Evolutionary conservation across 2,329 filamentous ascomycete genomes (phyloP), one percentile per base, ranked within the genome.

Genomic region (Chrysoporthe austroafricana): DNA sequence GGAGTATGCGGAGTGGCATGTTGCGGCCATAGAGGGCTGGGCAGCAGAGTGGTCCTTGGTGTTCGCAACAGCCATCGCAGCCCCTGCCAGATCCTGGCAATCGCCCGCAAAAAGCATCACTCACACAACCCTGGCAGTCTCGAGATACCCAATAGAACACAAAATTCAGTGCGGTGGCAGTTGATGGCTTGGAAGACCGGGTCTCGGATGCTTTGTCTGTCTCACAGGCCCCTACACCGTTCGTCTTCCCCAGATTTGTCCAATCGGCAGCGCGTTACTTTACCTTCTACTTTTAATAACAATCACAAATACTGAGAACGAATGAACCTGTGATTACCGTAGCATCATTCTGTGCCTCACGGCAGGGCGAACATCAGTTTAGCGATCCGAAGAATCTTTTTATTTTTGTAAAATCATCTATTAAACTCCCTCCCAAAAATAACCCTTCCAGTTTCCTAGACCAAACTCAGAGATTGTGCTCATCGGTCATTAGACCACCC

Each of bases 1-100:
- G 67, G n/a, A 69, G 67, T 21, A 59, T 67, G 64, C 57, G 67
- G 57, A 69, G 67, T 46, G 64, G 64, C 14, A 34, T 64, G 46
- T 21, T 69, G 48, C 61, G 18, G 42, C 68, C 68, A 16, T 69
- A 69, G 64, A 36, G 26, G 39, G 61, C 36, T 44, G 21, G 32
- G 36, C 57, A 42, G 32, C 32, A 36, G 36, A 9, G 36, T 39
- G 36, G 9, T 39, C 6, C 36, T 39, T 21, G 11, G n/a, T 14
- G n/a, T 16, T n/a, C 8, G 44, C 44, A 48, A 16, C 48, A 26
- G 21, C 11, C 18, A 50, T 21, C 21, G 7, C n/a, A 26, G 21
- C 48, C 48, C 4, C 21, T 21, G 21, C 48, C 48, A 26, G 48
- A 13, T 6, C 21, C 9, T n/a, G 26, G 21, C 2, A 52, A 52